Evolutionary conservation across 2,329 filamentous ascomycete genomes (phyloP).

Genomic region (Aspergillus sp.): DNA sequence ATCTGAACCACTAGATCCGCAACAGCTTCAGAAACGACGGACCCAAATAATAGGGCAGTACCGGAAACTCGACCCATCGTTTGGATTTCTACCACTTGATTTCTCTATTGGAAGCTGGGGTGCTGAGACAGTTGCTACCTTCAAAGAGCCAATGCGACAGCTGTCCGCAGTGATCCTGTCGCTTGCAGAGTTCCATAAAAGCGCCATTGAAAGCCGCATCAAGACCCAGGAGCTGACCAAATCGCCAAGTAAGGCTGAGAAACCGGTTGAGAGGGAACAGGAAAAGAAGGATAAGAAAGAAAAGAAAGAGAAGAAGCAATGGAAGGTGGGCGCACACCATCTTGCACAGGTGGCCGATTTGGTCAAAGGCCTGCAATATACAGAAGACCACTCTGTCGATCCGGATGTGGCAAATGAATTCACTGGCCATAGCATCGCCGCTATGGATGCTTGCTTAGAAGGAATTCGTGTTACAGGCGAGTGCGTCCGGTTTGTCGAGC

Average conservation of each 20-base stretch:
- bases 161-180: constrained; percentile 36
- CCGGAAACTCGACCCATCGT: constrained; percentile 39
- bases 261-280: constrained; percentile 7
- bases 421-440: constrained; percentile 24
- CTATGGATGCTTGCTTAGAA: constrained; percentile 29
- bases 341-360: not conserved
- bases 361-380: not conserved
- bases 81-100: constrained; percentile 50
- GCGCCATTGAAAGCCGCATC: constrained; percentile 18
- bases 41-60: constrained; percentile 36
- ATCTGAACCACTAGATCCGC: constrained; percentile 16
- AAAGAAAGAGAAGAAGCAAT: constrained; percentile 6
- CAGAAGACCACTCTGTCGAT: constrained; percentile 36
- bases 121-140: constrained; percentile 42
- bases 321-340: not conserved
- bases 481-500: constrained; percentile 30
- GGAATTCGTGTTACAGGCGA: not conserved
- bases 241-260: not conserved
- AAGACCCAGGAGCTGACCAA: constrained; percentile 3
- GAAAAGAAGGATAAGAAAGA: not conserved
- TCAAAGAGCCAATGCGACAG: constrained; percentile 40
- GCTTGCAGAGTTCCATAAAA: constrained; percentile 47
- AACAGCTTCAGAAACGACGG: constrained; percentile 32
- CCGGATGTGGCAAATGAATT: constrained; percentile 36
- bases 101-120: constrained; percentile 49